A percentile compares a stretch with the other conserved stretches of the same genome.
phyloP scores from a whole-genome alignment of 163 green algal genomes.

The Dunaliella salina region DNA sequence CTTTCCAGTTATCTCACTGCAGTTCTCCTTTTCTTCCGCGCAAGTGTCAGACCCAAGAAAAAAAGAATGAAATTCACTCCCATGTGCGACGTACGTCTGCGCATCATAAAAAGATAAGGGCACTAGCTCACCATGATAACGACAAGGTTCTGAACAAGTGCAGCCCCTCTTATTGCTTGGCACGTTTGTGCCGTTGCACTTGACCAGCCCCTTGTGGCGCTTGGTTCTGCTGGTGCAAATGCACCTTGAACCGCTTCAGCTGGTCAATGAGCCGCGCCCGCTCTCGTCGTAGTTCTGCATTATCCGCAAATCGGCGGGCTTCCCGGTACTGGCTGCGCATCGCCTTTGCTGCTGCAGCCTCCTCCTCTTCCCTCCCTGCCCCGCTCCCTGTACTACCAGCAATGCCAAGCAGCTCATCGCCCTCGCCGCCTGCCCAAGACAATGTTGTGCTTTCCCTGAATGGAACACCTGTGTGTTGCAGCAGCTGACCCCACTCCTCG shows the following conservation, averaged over 20 bases:
- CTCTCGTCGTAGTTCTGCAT: slow-evolving; percentile 35
- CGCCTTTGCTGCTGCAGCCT: not conserved
- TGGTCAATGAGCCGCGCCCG: slow-evolving; percentile 24
- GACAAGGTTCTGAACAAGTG: too few relatives aligned
- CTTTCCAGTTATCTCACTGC: too few relatives aligned
- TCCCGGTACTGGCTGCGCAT: not conserved
- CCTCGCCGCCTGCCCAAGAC: not conserved
- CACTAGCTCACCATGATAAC: too few relatives aligned
- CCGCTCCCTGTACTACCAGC: not conserved
- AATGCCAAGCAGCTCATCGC: not conserved
- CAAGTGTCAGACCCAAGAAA: too few relatives aligned
- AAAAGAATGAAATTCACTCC: too few relatives aligned
- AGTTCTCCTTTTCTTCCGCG: too few relatives aligned
- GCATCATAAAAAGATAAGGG: too few relatives aligned
- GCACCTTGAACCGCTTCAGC: slow-evolving; percentile 45
- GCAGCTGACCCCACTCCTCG: not conserved
- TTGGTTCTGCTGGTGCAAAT: slow-evolving; percentile 26
- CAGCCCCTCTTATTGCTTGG: too few relatives aligned
- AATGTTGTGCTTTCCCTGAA: not conserved
- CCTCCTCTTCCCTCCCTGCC: not conserved
- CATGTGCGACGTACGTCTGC: too few relatives aligned
- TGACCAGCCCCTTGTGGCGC: too few relatives aligned
- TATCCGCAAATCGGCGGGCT: slow-evolving; percentile 23
- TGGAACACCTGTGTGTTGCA: not conserved
- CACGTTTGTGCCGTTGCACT: too few relatives aligned